These are phyloP conservation scores for Margaritispora aquatica DNA, from an alignment of 495 filamentous ascomycete species.

Conservation along the genomic window DNA sequence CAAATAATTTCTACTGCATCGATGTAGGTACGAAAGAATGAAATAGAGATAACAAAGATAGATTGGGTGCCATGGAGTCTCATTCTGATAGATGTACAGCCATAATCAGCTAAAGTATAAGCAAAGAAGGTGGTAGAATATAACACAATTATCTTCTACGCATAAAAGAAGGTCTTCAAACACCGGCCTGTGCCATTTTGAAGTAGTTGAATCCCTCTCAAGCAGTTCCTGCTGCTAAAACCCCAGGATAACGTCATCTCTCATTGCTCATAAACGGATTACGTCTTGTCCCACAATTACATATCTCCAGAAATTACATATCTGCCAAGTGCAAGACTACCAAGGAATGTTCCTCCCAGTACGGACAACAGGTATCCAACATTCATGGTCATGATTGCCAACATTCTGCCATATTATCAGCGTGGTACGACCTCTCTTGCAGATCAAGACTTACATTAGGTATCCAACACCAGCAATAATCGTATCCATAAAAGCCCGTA, in stretches of 20 bases:
- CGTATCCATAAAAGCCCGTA: conserved; percentile 62
- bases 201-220: neutral
- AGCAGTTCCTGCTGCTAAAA: conserved; percentile 2
- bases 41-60: too few species aligned
- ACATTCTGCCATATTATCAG: conserved; percentile 57
- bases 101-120: neutral
- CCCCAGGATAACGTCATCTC: neutral
- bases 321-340: conserved; percentile 74
- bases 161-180: neutral
- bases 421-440: neutral
- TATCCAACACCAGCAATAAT: conserved; percentile 73
- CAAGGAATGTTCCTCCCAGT: conserved; percentile 74
- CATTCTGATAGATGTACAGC: neutral
- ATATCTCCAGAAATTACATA: conserved; percentile 31
- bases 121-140: neutral
- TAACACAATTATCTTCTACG: neutral
- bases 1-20: too few species aligned
- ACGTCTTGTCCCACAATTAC: neutral
- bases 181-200: neutral
- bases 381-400: conserved; percentile 98
- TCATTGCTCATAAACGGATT: neutral
- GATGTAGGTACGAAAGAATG: too few species aligned
- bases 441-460: conserved; percentile 67
- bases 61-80: neutral
- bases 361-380: conserved; percentile 92